Base-by-base conservation (phyloP, 129 eudicot genomes). In the Ambrosia artemisiifolia region DNA sequence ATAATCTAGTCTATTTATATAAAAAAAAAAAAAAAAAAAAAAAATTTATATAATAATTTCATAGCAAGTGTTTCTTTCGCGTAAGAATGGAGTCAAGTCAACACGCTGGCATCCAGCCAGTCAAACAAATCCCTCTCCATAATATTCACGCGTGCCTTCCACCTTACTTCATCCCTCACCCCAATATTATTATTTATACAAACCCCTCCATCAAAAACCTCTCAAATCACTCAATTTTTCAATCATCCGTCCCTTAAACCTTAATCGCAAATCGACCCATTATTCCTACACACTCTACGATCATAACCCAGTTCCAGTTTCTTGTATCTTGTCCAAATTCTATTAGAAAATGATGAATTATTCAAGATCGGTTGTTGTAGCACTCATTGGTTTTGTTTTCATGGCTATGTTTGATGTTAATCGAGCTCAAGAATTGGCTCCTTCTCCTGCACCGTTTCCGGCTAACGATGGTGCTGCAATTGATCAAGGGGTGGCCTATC, bases 401-500 rank as follows among this genome's bases (percentile, higher is more conserved):
- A 63, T 80, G 86, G 83, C 85, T 3, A 14, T 88, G 0, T 65
- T 77, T 11, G 72, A 78, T 13, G 64, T 73, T 59, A 62, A 70
- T 28, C 33, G 17, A 48, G 90, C 83, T 13, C 82, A 78, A 64
- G 70, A 69, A 43, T 9, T 75, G 8, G 67, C 94, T 30, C 69
- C 89, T 0, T 83, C 89, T 28, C 84, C 94, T 10, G 82, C 89
- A 0, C 18, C 63, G 28, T 3, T 63, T 61, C 91, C 83, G 19
- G 65, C 82, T 38, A 81, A 55, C 33, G 85, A 87, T 74, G 87
- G 93, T 35, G 71, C 95, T 0, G 78, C 87, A 7, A 78, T 88
- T 51, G 95, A 88, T 83, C 95, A 83, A 85, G 95, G 91, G 65
- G 59, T 88, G 12, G 95, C 95, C 17, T 88, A 85, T 70, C 46